Conservation (phyloP, 2,329 filamentous ascomycete genomes). For the Sclerotinia minor region DNA sequence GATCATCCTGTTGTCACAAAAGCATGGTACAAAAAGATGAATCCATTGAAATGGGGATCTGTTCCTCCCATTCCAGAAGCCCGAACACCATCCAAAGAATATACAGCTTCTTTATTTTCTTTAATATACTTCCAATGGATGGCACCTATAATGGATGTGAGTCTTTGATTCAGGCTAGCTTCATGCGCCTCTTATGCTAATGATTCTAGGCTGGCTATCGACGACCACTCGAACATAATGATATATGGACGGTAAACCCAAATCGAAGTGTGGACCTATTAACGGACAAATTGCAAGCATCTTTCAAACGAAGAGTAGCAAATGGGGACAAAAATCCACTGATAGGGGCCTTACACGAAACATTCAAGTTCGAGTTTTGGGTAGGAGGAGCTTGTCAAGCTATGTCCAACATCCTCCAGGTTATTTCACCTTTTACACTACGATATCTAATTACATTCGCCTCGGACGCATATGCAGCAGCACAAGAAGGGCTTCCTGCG, state of each 20-base stretch:
- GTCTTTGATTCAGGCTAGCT: slow-evolving; percentile 36
- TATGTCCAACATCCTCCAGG: slow-evolving; percentile 70
- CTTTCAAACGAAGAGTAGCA: slow-evolving; percentile 68
- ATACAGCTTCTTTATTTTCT: slow-evolving; percentile 73
- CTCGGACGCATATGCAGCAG: slow-evolving; percentile 71
- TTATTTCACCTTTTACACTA: slow-evolving; percentile 80
- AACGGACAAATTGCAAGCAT: slow-evolving; percentile 62
- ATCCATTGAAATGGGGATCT: slow-evolving; percentile 61
- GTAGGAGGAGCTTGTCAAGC: slow-evolving; percentile 79
- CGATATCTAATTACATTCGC: slow-evolving; percentile 87
- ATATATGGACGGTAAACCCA: slow-evolving; percentile 89
- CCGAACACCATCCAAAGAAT: slow-evolving; percentile 62
- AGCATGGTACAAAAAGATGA: slow-evolving; percentile 64
- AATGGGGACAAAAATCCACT: slow-evolving; percentile 72
- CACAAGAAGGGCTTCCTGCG: slow-evolving; percentile 49
- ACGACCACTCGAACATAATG: slow-evolving; percentile 76
- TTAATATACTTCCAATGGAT: slow-evolving; percentile 86
- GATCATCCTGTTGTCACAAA: slow-evolving; percentile 39
- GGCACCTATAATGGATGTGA: slow-evolving; percentile 76
- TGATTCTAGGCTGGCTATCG: slow-evolving; percentile 71
- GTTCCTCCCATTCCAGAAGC: slow-evolving; percentile 57
- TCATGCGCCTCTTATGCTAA: slow-evolving; percentile 29
- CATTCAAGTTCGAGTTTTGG: slow-evolving; percentile 81
- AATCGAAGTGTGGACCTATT: slow-evolving; percentile 70
- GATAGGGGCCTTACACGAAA: slow-evolving; percentile 80